phyloP scores from a whole-genome alignment of 1,284 basidiomycete species.

The Porodaedalea pini region DNA sequence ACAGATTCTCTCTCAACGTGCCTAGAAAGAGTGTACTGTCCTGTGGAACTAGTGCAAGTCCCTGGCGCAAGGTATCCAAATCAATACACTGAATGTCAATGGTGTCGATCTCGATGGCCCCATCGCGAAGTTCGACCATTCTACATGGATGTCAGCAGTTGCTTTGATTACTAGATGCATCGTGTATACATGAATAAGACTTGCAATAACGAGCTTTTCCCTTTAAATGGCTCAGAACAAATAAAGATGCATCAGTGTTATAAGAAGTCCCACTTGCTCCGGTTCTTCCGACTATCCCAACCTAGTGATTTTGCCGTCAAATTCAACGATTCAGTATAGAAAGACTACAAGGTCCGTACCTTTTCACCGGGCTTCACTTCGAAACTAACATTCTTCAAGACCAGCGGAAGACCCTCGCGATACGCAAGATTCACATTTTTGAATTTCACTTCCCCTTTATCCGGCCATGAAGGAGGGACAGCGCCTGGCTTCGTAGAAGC shows the following conservation, averaged over 20 bases:
- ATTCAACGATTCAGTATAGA: too few species aligned
- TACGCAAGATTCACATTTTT: slow-evolving; percentile 63
- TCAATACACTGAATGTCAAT: slow-evolving; percentile 55
- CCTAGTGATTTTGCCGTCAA: slow-evolving; percentile 34
- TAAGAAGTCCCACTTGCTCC: slow-evolving; percentile 52
- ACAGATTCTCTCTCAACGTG: slow-evolving; percentile 68
- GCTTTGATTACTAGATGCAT: too few species aligned
- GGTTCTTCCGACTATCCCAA: slow-evolving; percentile 75
- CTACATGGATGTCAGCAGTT: slow-evolving; percentile 36
- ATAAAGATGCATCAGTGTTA: neutral
- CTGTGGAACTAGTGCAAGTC: slow-evolving; percentile 71
- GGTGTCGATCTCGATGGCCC: slow-evolving; percentile 71
- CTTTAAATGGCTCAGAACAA: slow-evolving; percentile 29
- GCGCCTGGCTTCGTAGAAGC: slow-evolving; percentile 40
- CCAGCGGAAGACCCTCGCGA: slow-evolving; percentile 66
- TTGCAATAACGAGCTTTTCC: slow-evolving; percentile 75
- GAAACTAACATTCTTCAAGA: slow-evolving; percentile 67
- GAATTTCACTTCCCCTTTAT: slow-evolving; percentile 59
- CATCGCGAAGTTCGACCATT: slow-evolving; percentile 60
- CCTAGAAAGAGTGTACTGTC: slow-evolving; percentile 63
- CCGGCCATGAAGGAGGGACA: slow-evolving; percentile 66
- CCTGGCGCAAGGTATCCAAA: slow-evolving; percentile 52
- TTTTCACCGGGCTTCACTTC: slow-evolving; percentile 67
- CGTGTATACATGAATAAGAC: slow-evolving; percentile 74
- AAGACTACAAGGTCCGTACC: too few species aligned